phyloP scores from a whole-genome alignment of 192 early-diverging fungal species.

The Coemansia sp. region DNA sequence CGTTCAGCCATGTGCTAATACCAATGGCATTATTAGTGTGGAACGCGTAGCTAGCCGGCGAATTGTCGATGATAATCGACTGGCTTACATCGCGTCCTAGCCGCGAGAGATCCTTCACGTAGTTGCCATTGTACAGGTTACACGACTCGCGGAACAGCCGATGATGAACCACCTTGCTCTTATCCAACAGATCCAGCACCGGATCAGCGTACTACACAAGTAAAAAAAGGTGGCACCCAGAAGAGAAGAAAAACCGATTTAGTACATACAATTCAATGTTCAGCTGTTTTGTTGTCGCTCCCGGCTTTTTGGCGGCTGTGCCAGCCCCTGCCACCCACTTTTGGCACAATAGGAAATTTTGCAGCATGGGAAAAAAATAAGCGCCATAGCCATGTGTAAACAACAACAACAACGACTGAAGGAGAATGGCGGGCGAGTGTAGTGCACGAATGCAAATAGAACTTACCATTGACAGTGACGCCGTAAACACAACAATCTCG shows the following conservation, averaged over 20 bases:
- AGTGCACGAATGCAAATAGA: not conserved
- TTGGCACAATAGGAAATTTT: not conserved
- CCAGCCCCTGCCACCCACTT: slow-evolving; percentile 48
- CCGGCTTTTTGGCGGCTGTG: not conserved
- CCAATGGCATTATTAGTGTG: slow-evolving; percentile 96
- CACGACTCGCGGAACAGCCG: slow-evolving; percentile 96
- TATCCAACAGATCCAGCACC: slow-evolving; percentile 92
- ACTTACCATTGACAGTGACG: slow-evolving; percentile 77
- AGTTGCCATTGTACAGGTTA: slow-evolving; percentile 91
- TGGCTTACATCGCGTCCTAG: slow-evolving; percentile 81
- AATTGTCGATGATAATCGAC: slow-evolving; percentile 95
- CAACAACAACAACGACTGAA: slow-evolving; percentile 2
- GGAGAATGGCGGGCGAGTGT: not conserved
- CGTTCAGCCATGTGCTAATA: slow-evolving; percentile 95
- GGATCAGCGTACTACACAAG: slow-evolving; percentile 93
- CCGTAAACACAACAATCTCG: slow-evolving; percentile 95
- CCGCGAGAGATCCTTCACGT: slow-evolving; percentile 93
- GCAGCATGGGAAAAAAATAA: not conserved
- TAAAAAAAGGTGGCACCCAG: slow-evolving; percentile 5
- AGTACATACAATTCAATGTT: slow-evolving; percentile 2
- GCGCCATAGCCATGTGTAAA: slow-evolving; percentile 2
- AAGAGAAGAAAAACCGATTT: not conserved
- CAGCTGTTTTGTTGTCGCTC: not conserved
- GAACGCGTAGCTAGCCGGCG: slow-evolving; percentile 93
- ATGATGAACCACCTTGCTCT: slow-evolving; percentile 79